A percentile compares a stretch with the other conserved stretches of the same genome.
Conservation (phyloP, 495 filamentous ascomycete species). For the Tuber calosporum region DNA sequence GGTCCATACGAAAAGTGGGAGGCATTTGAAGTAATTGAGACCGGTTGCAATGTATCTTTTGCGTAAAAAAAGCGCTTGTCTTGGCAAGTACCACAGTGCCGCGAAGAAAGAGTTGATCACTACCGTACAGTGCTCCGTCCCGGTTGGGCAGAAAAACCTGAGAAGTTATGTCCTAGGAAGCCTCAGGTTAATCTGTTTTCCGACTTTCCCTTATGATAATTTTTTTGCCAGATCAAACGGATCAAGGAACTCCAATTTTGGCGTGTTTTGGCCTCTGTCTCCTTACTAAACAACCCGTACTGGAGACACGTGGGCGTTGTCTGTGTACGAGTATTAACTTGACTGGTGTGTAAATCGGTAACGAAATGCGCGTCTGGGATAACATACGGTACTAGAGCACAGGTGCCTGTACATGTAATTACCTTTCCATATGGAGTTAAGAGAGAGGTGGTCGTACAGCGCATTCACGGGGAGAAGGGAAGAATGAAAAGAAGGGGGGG, state of each 20-base stretch:
- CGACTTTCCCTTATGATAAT: background rate
- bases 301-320: background rate
- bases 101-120: background rate
- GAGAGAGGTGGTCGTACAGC: background rate
- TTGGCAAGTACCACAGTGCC: background rate
- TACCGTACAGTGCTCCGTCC: background rate
- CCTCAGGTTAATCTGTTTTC: background rate
- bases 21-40: background rate
- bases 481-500: background rate
- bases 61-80: background rate
- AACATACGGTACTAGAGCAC: background rate
- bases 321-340: background rate
- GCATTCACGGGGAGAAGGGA: background rate
- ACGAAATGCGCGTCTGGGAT: conserved; percentile 1
- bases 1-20: background rate
- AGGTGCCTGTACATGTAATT: background rate
- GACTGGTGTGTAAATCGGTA: background rate
- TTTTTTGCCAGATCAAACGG: background rate
- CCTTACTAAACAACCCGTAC: background rate
- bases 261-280: background rate
- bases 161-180: background rate
- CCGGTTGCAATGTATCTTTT: background rate
- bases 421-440: background rate
- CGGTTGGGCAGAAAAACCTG: background rate
- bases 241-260: background rate